Conservation (phyloP, 768 basidiomycete genomes). For the Tulasnella sp. region DNA sequence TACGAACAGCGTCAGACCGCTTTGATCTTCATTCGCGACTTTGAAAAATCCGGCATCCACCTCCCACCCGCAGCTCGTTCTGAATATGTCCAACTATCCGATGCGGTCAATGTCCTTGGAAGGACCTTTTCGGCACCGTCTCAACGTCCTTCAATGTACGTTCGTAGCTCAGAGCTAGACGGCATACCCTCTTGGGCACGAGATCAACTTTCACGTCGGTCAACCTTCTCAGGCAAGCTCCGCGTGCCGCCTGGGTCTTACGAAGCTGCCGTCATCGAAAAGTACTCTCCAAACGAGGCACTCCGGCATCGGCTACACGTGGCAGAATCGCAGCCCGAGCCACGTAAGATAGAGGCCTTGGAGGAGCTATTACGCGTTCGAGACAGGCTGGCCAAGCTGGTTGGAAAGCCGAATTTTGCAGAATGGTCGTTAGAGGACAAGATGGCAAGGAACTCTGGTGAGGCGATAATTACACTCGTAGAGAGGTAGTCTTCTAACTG, state of each 20-base stretch:
- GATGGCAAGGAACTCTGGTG: conserved; percentile 93
- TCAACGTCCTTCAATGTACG: conserved; percentile 49
- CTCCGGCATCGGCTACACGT: conserved; percentile 73
- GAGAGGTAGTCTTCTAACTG: background rate
- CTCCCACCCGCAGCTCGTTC: conserved; percentile 65
- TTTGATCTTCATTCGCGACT: conserved; percentile 90
- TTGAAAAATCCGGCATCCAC: conserved; percentile 93
- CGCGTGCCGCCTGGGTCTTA: conserved; percentile 75
- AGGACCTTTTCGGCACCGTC: conserved; percentile 68
- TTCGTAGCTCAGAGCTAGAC: conserved; percentile 55
- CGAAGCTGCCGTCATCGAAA: conserved; percentile 90
- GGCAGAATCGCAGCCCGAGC: conserved; percentile 57
- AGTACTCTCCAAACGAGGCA: conserved; percentile 74
- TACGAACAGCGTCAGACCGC: conserved; percentile 79
- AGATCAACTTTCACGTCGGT: conserved; percentile 24
- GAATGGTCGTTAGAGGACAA: conserved; percentile 85
- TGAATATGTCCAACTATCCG: conserved; percentile 80
- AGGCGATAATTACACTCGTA: conserved; percentile 17
- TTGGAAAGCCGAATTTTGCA: conserved; percentile 78
- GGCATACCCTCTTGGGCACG: conserved; percentile 27
- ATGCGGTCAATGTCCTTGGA: conserved; percentile 78
- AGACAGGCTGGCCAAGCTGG: conserved; percentile 69
- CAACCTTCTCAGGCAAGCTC: conserved; percentile 12
- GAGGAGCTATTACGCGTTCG: conserved; percentile 67
- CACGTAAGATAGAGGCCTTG: conserved; percentile 58